A percentile compares a stretch with the other conserved stretches of the same genome.
Evolutionary conservation across 768 basidiomycete species (phyloP).

Genomic region (Lactifluus subvellereus): DNA sequence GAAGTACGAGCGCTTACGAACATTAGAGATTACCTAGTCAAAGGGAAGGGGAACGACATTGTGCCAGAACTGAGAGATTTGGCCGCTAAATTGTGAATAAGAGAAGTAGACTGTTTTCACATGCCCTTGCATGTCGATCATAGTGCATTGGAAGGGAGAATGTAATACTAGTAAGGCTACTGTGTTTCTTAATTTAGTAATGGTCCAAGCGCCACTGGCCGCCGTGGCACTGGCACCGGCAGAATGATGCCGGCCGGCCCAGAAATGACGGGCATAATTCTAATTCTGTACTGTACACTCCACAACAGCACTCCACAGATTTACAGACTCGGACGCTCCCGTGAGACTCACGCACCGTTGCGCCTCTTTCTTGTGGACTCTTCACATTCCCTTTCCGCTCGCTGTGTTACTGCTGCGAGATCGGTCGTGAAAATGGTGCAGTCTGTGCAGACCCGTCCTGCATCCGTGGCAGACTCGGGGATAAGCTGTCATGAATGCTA

Average conservation of each 20-base stretch:
- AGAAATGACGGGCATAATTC: neutral
- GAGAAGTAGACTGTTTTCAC: neutral
- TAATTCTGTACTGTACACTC: too few relatives aligned
- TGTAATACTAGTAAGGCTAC: neutral
- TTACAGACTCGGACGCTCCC: neutral
- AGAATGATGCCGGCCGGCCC: conserved; percentile 3
- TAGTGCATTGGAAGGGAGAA: neutral
- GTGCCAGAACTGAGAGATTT: conserved; percentile 47
- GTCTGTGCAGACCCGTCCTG: conserved; percentile 14
- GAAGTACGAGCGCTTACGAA: conserved; percentile 81
- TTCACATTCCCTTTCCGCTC: too few relatives aligned
- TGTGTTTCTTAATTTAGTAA: neutral
- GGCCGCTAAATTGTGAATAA: conserved; percentile 13
- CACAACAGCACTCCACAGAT: neutral
- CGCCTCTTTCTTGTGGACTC: too few relatives aligned
- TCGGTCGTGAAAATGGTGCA: conserved; percentile 9
- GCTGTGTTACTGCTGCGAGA: neutral
- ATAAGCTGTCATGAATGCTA: conserved; percentile 1
- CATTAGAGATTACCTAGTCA: conserved; percentile 59
- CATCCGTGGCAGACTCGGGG: conserved; percentile 18
- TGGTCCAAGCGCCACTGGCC: neutral
- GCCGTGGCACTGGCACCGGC: neutral
- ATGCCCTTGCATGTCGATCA: neutral
- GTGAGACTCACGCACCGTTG: too few relatives aligned
- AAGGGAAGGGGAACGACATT: conserved; percentile 60